Evolutionary conservation across 768 basidiomycete species (phyloP).

Genomic region (Calocybe indica): DNA sequence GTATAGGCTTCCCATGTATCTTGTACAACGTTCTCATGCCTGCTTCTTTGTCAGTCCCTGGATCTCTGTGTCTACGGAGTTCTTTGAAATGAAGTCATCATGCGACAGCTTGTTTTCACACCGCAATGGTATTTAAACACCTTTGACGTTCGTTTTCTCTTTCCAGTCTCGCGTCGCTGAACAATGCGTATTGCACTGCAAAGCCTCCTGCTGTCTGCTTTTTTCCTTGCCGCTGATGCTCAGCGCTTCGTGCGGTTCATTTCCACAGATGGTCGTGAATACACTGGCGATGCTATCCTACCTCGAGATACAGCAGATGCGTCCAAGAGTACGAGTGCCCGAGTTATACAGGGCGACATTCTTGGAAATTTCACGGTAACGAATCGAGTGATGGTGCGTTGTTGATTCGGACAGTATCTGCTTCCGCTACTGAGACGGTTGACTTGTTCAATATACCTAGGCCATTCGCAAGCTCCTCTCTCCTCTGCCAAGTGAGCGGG

Average conservation of each 20-base stretch:
- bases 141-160: too few relatives aligned
- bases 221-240: slow-evolving; percentile 11
- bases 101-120: too few relatives aligned
- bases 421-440: too few relatives aligned
- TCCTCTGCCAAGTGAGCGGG: slow-evolving; percentile 19
- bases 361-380: slow-evolving; percentile 20
- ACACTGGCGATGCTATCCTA: slow-evolving; percentile 21
- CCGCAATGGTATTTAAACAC: too few relatives aligned
- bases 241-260: slow-evolving; percentile 22
- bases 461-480: slow-evolving; percentile 19
- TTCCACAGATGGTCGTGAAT: slow-evolving; percentile 20
- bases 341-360: slow-evolving; percentile 20
- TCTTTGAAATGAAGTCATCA: too few relatives aligned
- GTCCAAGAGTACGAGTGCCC: slow-evolving; percentile 16
- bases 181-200: slow-evolving; percentile 4
- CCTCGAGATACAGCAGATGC: slow-evolving; percentile 14
- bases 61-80: too few relatives aligned
- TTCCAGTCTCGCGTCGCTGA: not conserved
- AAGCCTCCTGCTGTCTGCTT: slow-evolving; percentile 4
- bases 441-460: slow-evolving; percentile 5
- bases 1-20: too few relatives aligned
- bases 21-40: too few relatives aligned
- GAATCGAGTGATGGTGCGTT: slow-evolving; percentile 15
- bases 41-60: too few relatives aligned
- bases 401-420: too few relatives aligned